Evolutionary conservation across 805 yeast genomes (phyloP).

Genomic region (Saturnispora besseyi): DNA sequence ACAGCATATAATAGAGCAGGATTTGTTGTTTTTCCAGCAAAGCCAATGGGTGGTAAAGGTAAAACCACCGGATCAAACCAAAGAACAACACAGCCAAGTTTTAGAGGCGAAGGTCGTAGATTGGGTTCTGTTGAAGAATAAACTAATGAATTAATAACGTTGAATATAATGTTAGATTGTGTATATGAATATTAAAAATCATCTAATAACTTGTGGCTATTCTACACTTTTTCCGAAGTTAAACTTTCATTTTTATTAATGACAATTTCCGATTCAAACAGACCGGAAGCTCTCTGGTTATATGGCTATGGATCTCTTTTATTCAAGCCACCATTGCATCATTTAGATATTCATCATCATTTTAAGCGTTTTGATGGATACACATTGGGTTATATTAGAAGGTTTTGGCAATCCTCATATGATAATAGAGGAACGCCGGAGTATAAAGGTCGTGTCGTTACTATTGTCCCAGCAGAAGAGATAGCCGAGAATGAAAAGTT

Average conservation of each 20-base stretch:
- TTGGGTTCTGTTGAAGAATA: conserved; percentile 4
- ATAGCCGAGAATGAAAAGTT: conserved; percentile 35
- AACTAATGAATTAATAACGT: neutral
- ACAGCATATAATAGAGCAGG: conserved; percentile 22
- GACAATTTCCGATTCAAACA: neutral
- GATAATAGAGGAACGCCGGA: conserved; percentile 89
- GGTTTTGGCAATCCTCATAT: conserved; percentile 87
- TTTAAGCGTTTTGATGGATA: conserved; percentile 50
- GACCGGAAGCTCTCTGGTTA: conserved; percentile 50
- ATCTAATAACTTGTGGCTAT: neutral
- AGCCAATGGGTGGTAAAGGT: conserved; percentile 8
- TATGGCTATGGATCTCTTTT: conserved; percentile 87
- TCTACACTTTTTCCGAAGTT: no score
- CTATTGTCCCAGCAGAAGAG: conserved; percentile 56
- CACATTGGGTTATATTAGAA: conserved; percentile 62
- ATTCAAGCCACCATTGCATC: conserved; percentile 79
- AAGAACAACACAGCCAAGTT: neutral
- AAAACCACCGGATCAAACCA: conserved; percentile 11
- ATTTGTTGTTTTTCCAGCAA: conserved; percentile 16
- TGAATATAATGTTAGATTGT: neutral
- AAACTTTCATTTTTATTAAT: neutral
- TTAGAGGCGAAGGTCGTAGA: conserved; percentile 6
- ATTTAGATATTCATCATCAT: conserved; percentile 29
- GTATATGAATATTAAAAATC: neutral
- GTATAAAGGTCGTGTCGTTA: conserved; percentile 83